Evolutionary conservation across 2,329 filamentous ascomycete genomes (phyloP), one percentile per base, ranked within the genome.

Genomic region (Aspergillus persii): DNA sequence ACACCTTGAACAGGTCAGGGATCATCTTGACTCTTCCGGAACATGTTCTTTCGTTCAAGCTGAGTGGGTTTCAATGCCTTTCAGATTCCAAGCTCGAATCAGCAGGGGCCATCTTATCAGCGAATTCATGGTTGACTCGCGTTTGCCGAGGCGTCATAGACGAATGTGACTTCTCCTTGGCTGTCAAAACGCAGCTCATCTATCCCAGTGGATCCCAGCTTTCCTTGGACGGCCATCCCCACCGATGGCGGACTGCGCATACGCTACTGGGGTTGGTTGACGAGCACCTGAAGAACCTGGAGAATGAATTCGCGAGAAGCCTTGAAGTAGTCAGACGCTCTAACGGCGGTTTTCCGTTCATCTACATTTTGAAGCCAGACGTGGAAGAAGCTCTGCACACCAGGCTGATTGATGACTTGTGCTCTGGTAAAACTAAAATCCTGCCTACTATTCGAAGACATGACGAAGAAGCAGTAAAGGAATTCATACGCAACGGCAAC

Each of bases 31-130:
- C 81, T 0, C 78, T 86, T 1, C 88, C 87, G 0, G 87, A 89
- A 55, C 84, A 90, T 59, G 75, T 86, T 0, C 74, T 90, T 6
- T 90, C 87, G 0, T 89, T 89, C 70, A 84, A 83, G 64, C 75
- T 90, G 1, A 86, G 85, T 60, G 86, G 85, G 0, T 66, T 85
- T 0, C 85, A 89, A 62, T 79, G 80, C 1, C 68, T 89, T 0
- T 79, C 81, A 0, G 82, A 88, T 51, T 70, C 71, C 1, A 71
- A 77, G 2, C 56, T 77, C 0, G 54, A 69, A 0, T 73, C 81
- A 31, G 81, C 83, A 0, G 68, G 63, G 0, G 66, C 63, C 1
- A 84, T 89, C 79, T 73, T 87, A 2, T 68, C 71, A 0, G 77
- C 79, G 0, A 83, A 88, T 27, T 59, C 69, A 0, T 84, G 81